phyloP scores from a whole-genome alignment of 345 rosid species.

The Rhodomyrtus tomentosa region DNA sequence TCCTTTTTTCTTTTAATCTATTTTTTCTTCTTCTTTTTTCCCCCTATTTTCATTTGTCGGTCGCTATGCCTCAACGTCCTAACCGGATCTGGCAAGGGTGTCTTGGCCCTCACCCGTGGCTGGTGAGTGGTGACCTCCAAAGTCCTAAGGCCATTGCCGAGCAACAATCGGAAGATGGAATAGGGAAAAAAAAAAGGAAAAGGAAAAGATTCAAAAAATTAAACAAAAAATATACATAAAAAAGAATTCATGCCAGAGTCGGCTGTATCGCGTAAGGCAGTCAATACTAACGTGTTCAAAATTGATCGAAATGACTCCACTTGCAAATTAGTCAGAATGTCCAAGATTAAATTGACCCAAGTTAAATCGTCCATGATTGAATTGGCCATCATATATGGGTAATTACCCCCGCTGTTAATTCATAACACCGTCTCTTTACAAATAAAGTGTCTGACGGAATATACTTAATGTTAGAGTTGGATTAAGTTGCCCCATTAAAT shows the following conservation, averaged over 20 bases:
- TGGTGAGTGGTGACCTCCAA: accelerated
- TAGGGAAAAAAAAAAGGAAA: background rate
- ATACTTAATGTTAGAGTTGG: background rate
- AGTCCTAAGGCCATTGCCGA: background rate
- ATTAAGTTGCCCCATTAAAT: background rate
- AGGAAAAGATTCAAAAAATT: background rate
- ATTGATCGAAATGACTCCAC: accelerated
- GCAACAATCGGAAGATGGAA: accelerated
- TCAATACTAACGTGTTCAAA: background rate
- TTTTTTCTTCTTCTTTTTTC: too few species aligned
- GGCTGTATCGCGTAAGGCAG: too few species aligned
- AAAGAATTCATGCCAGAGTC: background rate
- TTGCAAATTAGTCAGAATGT: background rate
- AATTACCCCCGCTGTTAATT: background rate
- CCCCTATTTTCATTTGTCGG: background rate
- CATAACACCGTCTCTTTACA: background rate
- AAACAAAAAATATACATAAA: background rate
- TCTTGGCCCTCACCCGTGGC: accelerated
- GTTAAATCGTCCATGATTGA: too few species aligned
- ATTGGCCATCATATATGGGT: background rate
- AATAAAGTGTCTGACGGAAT: accelerated
- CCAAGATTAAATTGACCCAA: background rate
- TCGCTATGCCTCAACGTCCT: accelerated
- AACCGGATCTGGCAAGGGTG: background rate
- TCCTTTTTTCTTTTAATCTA: too few species aligned